Percentiles rank a stretch among this genome's conserved stretches.
phyloP scores from a whole-genome alignment of 2,329 filamentous ascomycete species.

The Lachnellula cervina region DNA sequence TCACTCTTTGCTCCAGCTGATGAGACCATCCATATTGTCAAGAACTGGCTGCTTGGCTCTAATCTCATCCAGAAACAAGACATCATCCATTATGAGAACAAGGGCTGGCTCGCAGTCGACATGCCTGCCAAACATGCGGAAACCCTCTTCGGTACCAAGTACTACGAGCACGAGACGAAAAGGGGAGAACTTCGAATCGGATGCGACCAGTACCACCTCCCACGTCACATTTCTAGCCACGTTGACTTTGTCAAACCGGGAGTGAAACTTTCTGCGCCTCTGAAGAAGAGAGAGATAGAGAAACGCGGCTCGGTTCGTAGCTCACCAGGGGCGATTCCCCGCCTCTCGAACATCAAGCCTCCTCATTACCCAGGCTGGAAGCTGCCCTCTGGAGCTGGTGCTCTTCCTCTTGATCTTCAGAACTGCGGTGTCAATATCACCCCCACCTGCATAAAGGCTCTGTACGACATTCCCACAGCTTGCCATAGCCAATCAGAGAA shows the following conservation, averaged over 20 bases:
- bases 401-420: slow-evolving; percentile 7
- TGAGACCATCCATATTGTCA: slow-evolving; percentile 26
- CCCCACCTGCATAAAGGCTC: slow-evolving; percentile 20
- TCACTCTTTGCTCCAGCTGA: slow-evolving; percentile 32
- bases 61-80: slow-evolving; percentile 28
- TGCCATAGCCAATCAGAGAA: not conserved
- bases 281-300: not conserved
- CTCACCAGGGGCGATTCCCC: not conserved
- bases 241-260: slow-evolving; percentile 46
- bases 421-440: slow-evolving; percentile 17
- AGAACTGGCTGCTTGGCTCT: slow-evolving; percentile 31
- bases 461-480: slow-evolving; percentile 32
- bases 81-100: slow-evolving; percentile 30
- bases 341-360: not conserved
- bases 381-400: not conserved
- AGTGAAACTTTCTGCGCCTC: slow-evolving; percentile 29
- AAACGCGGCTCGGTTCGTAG: not conserved
- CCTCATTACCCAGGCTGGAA: not conserved
- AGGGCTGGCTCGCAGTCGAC: slow-evolving; percentile 35
- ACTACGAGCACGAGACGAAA: slow-evolving; percentile 30
- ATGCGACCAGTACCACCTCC: slow-evolving; percentile 37
- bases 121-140: slow-evolving; percentile 33
- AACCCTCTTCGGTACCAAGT: slow-evolving; percentile 31
- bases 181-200: slow-evolving; percentile 27
- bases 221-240: slow-evolving; percentile 36